phyloP scores from a whole-genome alignment of 495 filamentous ascomycete species.

The Daldinia vernicosa region DNA sequence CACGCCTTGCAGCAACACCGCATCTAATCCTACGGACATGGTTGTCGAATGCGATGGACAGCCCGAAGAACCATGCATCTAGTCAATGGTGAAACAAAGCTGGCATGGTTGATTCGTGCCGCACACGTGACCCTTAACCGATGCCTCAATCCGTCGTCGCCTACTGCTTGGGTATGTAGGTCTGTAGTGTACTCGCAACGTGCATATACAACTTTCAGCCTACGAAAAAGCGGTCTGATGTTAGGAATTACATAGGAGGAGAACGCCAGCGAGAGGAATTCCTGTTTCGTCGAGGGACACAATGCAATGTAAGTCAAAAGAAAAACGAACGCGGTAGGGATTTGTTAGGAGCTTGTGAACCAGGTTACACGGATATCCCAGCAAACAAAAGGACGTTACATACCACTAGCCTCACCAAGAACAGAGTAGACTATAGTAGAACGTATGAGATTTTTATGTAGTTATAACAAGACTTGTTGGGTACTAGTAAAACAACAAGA shows the following conservation, averaged over 20 bases:
- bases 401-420: neutral
- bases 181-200: slow-evolving; percentile 11
- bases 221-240: slow-evolving; percentile 39
- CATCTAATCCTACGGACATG: slow-evolving; percentile 33
- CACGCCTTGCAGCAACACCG: slow-evolving; percentile 37
- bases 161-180: slow-evolving; percentile 1
- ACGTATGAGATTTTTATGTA: neutral
- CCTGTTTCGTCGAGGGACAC: slow-evolving; percentile 12
- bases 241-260: neutral
- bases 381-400: slow-evolving; percentile 5
- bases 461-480: no score
- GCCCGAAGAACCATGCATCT: slow-evolving; percentile 38
- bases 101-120: slow-evolving; percentile 36
- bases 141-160: slow-evolving; percentile 40
- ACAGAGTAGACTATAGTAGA: neutral
- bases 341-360: neutral
- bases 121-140: slow-evolving; percentile 32
- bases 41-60: slow-evolving; percentile 36
- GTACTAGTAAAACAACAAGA: no score
- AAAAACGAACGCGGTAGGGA: neutral
- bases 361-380: neutral
- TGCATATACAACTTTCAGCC: slow-evolving; percentile 12
- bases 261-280: neutral
- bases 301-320: slow-evolving; percentile 3
- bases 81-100: slow-evolving; percentile 39